Evolutionary conservation across 108 stramenopile species (phyloP).

Genomic region (Skeletonema tropicum): DNA sequence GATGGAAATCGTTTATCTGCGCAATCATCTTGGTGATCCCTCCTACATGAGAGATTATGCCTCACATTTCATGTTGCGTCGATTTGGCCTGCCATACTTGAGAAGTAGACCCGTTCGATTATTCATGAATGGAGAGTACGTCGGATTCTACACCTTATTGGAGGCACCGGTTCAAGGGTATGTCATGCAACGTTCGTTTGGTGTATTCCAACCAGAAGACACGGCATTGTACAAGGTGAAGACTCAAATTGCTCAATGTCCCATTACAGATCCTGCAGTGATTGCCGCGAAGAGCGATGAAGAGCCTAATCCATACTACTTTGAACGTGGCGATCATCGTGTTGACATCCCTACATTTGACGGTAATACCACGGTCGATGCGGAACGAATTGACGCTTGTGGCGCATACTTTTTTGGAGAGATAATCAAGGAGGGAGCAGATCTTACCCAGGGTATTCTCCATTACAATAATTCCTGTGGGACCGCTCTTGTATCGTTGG

Average conservation of each 20-base stretch:
- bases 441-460: neutral
- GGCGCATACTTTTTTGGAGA: neutral
- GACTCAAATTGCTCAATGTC: neutral
- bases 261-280: neutral
- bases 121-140: conserved; percentile 23
- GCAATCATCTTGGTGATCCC: neutral
- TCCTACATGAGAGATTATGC: conserved; percentile 11
- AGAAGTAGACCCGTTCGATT: conserved; percentile 13
- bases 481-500: neutral
- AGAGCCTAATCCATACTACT: neutral
- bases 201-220: conserved; percentile 6
- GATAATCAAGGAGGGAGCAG: neutral
- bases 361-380: neutral
- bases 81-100: conserved; percentile 21
- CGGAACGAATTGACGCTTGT: neutral
- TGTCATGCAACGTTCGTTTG: conserved; percentile 21
- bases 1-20: neutral
- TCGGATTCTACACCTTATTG: conserved; percentile 15
- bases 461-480: neutral
- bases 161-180: conserved; percentile 26
- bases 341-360: neutral
- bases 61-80: conserved; percentile 11
- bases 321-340: neutral
- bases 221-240: conserved; percentile 1
- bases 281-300: neutral